Percentiles rank a stretch among this genome's conserved stretches.
Evolutionary conservation across 768 basidiomycete genomes (phyloP).

Genomic region (Serendipita vermifera): DNA sequence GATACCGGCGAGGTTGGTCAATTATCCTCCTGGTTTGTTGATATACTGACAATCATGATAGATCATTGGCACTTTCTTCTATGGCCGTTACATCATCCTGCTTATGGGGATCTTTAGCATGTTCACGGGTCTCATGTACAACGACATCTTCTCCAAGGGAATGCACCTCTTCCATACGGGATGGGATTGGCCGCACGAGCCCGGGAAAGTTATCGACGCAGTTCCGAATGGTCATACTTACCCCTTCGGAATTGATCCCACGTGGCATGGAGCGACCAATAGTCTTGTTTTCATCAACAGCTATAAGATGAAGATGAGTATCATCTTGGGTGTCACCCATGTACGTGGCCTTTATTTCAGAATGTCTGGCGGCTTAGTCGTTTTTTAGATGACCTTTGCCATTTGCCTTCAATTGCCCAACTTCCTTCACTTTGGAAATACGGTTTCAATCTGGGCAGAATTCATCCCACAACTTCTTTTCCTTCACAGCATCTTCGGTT

Average conservation of each 20-base stretch:
- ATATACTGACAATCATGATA: conserved; percentile 21
- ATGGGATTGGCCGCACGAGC: conserved; percentile 58
- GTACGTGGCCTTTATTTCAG: conserved; percentile 35
- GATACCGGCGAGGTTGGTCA: conserved; percentile 61
- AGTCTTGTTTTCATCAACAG: conserved; percentile 89
- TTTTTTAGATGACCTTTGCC: conserved; percentile 88
- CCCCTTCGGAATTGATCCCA: conserved; percentile 87
- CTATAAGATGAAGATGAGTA: conserved; percentile 99
- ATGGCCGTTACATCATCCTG: conserved; percentile 94
- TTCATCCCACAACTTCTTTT: conserved; percentile 97
- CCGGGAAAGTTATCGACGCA: conserved; percentile 36
- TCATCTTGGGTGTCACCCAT: conserved; percentile 91
- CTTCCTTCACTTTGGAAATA: conserved; percentile 84
- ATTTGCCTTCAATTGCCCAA: conserved; percentile 93
- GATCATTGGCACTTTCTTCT: conserved; percentile 86
- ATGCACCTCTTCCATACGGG: conserved; percentile 79
- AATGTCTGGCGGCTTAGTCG: conserved; percentile 3
- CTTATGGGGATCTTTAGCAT: conserved; percentile 96
- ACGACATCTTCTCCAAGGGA: conserved; percentile 94
- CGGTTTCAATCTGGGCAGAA: conserved; percentile 78
- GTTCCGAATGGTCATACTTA: conserved; percentile 58
- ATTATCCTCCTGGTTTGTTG: not conserved
- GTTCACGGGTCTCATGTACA: conserved; percentile 95
- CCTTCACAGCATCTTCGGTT: conserved; percentile 95
- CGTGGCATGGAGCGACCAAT: conserved; percentile 91